Base-by-base conservation (phyloP, 345 rosid species). In the Bruguiera sexangula region DNA sequence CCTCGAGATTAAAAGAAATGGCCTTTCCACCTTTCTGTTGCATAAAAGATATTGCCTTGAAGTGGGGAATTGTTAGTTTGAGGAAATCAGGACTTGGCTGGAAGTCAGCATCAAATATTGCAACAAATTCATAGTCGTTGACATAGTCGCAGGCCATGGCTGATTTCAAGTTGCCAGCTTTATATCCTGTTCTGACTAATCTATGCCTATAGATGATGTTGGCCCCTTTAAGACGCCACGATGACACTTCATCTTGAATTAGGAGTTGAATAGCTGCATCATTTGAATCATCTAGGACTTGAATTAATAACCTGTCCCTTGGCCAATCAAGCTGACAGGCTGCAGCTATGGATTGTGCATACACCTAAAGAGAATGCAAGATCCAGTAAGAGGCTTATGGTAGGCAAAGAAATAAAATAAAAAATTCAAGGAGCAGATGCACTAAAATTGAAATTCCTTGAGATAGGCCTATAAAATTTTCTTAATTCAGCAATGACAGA, bases 251-350 rank as follows among this genome's bases (percentile, higher is more conserved):
- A 24, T 93, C 92, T 67, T 88, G 83, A 37, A 93, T 93, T 62
- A 93, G 67, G 36, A 64, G 77, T 78, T 88, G 95, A 69, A 90
- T 63, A 78, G 81, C 86, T 15, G 67, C 78, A 75, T 93, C 95
- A 51, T 80, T 81, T 9, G 98, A 93, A 76, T 93, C 98, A 29
- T 93, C 98, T 6, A 93, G 81, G 32, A 93, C 96, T 82, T 93
- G 98, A 73, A 93, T 87, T 61, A 93, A 76, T 71, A 93, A 75
- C 72, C 88, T 73, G 66, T 90, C 92, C 52, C 83, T 88, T 15
- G 96, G 96, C 98, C 98, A 90, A 74, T 93, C 96, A 15, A 93
- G 87, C 71, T 90, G 89, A 73, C 91, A 85, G 18, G 77, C 95
- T 11, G 98, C 98, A 52, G 77, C 88, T 21, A 93, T 90, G 5